Conservation (phyloP, 2,329 filamentous ascomycete species). For the Talaromyces sp. region DNA sequence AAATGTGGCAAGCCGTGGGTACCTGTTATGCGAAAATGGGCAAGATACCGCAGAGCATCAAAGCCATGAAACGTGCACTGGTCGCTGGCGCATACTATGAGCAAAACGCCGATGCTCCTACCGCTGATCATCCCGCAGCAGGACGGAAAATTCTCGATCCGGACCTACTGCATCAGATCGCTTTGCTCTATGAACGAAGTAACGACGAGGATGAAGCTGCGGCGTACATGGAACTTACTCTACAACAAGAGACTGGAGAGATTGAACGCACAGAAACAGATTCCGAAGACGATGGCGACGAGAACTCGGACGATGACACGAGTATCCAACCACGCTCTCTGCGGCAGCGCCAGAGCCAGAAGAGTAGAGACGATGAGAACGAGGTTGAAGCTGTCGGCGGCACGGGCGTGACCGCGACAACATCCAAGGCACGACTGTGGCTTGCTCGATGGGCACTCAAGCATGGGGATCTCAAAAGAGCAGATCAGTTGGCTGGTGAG, state of each 20-base stretch:
- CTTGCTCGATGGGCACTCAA: slow-evolving; percentile 78
- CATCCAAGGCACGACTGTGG: slow-evolving; percentile 91
- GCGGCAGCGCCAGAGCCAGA: slow-evolving; percentile 27
- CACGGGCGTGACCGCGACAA: slow-evolving; percentile 84
- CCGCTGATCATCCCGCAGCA: slow-evolving; percentile 37
- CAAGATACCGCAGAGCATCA: slow-evolving; percentile 83
- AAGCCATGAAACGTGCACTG: slow-evolving; percentile 87
- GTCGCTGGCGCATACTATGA: slow-evolving; percentile 86
- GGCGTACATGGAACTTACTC: slow-evolving; percentile 91
- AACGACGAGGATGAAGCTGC: slow-evolving; percentile 75
- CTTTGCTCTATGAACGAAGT: slow-evolving; percentile 78
- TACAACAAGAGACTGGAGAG: slow-evolving; percentile 83
- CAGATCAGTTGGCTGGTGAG: slow-evolving; percentile 79
- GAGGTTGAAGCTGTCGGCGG: slow-evolving; percentile 47
- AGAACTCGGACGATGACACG: slow-evolving; percentile 33
- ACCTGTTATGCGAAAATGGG: slow-evolving; percentile 88
- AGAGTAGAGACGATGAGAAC: slow-evolving; percentile 35
- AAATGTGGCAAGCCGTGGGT: slow-evolving; percentile 98
- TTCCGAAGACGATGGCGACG: slow-evolving; percentile 31
- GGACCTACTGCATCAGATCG: slow-evolving; percentile 86
- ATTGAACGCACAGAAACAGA: slow-evolving; percentile 36
- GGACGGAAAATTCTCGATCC: slow-evolving; percentile 75
- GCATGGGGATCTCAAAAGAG: slow-evolving; percentile 68
- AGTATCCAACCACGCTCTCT: slow-evolving; percentile 30
- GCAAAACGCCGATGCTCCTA: slow-evolving; percentile 41